Conservation (phyloP, 2,329 filamentous ascomycete genomes). For the Paecilomyces niveus region DNA sequence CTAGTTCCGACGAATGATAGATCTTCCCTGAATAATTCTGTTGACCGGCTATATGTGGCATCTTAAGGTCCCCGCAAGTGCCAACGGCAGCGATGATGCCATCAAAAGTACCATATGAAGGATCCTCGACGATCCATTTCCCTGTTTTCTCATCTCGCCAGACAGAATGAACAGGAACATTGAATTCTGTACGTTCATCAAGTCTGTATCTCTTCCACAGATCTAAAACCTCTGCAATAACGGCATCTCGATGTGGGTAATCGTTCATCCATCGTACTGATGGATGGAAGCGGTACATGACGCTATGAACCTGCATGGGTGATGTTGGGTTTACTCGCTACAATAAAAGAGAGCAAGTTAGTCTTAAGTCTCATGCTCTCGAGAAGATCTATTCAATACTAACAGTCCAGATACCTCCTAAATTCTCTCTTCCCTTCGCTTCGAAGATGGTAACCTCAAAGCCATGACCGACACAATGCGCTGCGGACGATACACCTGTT, state of each 20-base stretch:
- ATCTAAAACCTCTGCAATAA: constrained; percentile 63
- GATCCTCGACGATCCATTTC: constrained; percentile 66
- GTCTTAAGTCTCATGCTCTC: background rate
- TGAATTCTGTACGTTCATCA: constrained; percentile 63
- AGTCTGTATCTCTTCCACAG: constrained; percentile 72
- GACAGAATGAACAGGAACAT: constrained; percentile 61
- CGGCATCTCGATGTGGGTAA: constrained; percentile 70
- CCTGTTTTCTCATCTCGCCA: constrained; percentile 58
- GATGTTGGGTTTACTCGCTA: constrained; percentile 76
- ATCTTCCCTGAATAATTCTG: constrained; percentile 65
- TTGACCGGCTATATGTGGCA: constrained; percentile 63
- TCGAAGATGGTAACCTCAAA: constrained; percentile 82
- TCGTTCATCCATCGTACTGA: constrained; percentile 65
- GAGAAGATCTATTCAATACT: constrained; percentile 17
- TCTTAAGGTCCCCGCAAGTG: constrained; percentile 71
- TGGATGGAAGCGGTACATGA: constrained; percentile 86
- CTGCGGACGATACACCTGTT: constrained; percentile 69
- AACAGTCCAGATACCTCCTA: constrained; percentile 78
- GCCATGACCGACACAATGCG: constrained; percentile 77
- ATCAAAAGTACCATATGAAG: constrained; percentile 64
- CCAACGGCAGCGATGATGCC: constrained; percentile 72
- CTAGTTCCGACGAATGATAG: constrained; percentile 68
- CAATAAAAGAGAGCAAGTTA: background rate
- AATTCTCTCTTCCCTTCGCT: constrained; percentile 54
- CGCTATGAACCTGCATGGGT: constrained; percentile 71